Conservation (phyloP, 2,329 filamentous ascomycete genomes). For the Nothophaeocryptopus gaeumannii region DNA sequence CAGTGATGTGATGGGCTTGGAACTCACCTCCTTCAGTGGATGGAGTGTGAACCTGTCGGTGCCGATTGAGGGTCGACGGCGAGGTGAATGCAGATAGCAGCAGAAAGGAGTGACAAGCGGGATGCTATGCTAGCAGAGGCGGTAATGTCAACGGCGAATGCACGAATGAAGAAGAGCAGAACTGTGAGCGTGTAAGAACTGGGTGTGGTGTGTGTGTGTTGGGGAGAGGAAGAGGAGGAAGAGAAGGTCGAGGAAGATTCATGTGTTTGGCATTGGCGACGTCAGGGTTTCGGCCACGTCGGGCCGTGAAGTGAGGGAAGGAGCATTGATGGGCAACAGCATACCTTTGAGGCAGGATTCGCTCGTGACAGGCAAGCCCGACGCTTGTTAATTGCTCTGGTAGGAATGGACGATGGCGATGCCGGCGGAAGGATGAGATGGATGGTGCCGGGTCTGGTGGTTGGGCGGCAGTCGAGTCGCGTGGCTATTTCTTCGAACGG, state of each 20-base stretch:
- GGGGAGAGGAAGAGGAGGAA: conserved; percentile 22
- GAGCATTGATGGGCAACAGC: conserved; percentile 19
- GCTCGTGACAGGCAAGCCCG: conserved; percentile 12
- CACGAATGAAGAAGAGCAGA: conserved; percentile 37
- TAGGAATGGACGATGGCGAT: conserved; percentile 15
- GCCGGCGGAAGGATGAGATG: conserved; percentile 12
- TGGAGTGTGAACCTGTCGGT: conserved; percentile 71
- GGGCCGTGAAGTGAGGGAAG: conserved; percentile 17
- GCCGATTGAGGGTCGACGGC: conserved; percentile 20
- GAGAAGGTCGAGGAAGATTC: conserved; percentile 12
- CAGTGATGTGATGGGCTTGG: conserved; percentile 77
- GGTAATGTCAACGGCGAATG: conserved; percentile 34
- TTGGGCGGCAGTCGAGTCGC: conserved; percentile 16
- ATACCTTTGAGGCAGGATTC: conserved; percentile 6
- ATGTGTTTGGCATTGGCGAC: conserved; percentile 1
- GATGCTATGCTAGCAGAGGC: conserved; percentile 36
- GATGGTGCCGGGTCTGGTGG: background rate
- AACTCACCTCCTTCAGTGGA: conserved; percentile 99
- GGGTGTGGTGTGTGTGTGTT: conserved; percentile 31
- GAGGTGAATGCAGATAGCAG: conserved; percentile 26
- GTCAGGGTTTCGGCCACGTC: conserved; percentile 5
- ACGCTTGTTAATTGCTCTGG: conserved; percentile 7
- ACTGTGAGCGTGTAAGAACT: conserved; percentile 26
- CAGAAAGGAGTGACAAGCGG: conserved; percentile 35
- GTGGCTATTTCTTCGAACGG: conserved; percentile 6